Evolutionary conservation across 768 basidiomycete genomes (phyloP), one percentile per base, ranked within the genome.

Genomic region (Saitozyma podzolica): DNA sequence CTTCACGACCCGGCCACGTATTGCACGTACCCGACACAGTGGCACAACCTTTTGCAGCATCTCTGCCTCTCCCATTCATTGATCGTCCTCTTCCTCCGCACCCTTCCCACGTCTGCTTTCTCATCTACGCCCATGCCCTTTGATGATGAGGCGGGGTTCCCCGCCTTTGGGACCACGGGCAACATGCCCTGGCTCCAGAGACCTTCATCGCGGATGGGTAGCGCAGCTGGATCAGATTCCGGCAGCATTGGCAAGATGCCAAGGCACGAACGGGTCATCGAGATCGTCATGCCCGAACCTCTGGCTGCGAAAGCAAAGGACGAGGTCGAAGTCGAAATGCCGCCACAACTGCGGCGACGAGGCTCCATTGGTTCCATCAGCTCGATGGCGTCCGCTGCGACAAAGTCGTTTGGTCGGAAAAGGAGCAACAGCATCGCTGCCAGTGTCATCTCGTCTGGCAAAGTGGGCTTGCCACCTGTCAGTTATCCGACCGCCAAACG

Each of bases 211-310:
- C 47, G 69, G 14, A 19, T 63, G 37, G 55, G 67, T 19, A 74
- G 72, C 51, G 47, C 53, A 19, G 65, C 67, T 4, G 67, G 69
- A 5, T 69, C 72, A 6, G 69, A 71, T 17, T 29, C 29, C 29
- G 29, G 29, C 29, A 29, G 58, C 65, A 8, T 68, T 65, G 50
- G 50, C 16, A 56, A 62, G 40, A 64, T 68, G 64, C 72, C 74
- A 1, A 56, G 67, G 3, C 62, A 62, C 40, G 78, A 79, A 59
- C 60, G 76, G 13, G 47, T 77, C n/a, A 62, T 77, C 9, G 78
- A 79, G 56, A 70, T 79, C 39, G 68, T 77, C 62, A 79, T 79
- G 78, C 78, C 78, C 0, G 75, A 74, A 53, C 76, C 76, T 0
- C 59, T 78, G 29, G 67, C 70, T 9, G 65, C 73, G 0, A 41